Conservation (phyloP, 192 early-diverging fungal species). For the Linnemannia hyalina region DNA sequence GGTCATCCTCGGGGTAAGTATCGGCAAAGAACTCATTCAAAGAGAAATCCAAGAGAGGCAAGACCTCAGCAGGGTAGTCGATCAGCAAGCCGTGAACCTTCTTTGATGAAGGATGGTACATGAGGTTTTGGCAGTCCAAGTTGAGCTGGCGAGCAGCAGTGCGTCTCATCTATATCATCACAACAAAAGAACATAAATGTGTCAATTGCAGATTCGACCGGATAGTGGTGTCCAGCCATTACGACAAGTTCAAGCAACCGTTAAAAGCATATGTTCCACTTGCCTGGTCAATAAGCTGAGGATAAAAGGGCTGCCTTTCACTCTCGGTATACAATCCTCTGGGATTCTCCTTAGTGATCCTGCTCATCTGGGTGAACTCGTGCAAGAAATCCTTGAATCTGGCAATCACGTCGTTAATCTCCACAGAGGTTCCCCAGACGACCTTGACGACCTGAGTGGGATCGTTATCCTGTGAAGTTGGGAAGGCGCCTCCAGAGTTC, state of each 20-base stretch:
- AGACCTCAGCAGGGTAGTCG: constrained; percentile 96
- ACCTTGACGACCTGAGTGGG: constrained; percentile 44
- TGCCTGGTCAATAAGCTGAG: constrained; percentile 73
- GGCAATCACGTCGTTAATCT: constrained; percentile 85
- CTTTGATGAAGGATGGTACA: constrained; percentile 71
- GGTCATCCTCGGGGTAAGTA: constrained; percentile 72
- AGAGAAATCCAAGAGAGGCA: constrained; percentile 93
- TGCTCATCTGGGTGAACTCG: constrained; percentile 74
- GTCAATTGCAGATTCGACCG: not conserved
- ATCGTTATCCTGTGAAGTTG: constrained; percentile 42
- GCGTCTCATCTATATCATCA: constrained; percentile 71
- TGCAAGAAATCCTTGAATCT: constrained; percentile 86
- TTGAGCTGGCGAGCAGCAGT: constrained; percentile 81
- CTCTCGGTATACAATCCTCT: constrained; percentile 46
- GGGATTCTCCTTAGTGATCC: constrained; percentile 57
- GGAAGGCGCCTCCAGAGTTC: constrained; percentile 28
- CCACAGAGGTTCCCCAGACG: constrained; percentile 97
- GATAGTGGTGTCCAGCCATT: not conserved
- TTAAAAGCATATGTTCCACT: constrained; percentile 1
- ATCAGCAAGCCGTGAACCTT: constrained; percentile 89
- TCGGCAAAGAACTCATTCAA: constrained; percentile 81
- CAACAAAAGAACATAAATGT: not conserved
- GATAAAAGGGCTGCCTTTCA: constrained; percentile 82
- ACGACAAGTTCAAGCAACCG: not conserved
- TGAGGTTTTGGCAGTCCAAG: constrained; percentile 89